phyloP scores from a whole-genome alignment of 805 yeast species.

The Lachancea sp. region DNA sequence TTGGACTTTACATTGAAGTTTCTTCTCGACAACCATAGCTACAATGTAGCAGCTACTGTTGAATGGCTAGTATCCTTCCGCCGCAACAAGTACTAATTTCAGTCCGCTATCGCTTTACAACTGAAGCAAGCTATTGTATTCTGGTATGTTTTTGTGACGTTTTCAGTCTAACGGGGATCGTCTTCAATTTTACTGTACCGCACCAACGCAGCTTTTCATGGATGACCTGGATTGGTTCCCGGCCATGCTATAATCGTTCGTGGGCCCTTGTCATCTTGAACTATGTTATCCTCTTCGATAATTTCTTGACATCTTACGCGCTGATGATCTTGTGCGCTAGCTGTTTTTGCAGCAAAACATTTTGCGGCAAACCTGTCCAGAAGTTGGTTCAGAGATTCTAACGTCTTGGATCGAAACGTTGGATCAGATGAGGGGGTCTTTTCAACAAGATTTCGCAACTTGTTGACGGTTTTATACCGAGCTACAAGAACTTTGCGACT shows the following conservation, averaged over 20 bases:
- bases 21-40: conserved; percentile 1
- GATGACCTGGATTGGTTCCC: conserved; percentile 62
- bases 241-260: conserved; percentile 53
- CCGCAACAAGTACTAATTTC: no score
- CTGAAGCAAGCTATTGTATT: neutral
- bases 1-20: neutral
- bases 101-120: neutral
- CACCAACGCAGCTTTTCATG: conserved; percentile 20
- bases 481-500: conserved; percentile 19
- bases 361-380: conserved; percentile 14
- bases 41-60: neutral
- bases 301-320: conserved; percentile 19
- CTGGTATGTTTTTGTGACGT: neutral
- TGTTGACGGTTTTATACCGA: conserved; percentile 35
- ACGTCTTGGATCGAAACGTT: conserved; percentile 42
- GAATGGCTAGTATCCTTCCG: no score
- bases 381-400: conserved; percentile 21
- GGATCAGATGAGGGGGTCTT: conserved; percentile 48
- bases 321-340: conserved; percentile 12
- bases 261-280: conserved; percentile 15
- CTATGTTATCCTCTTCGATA: conserved; percentile 12
- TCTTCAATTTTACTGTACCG: neutral
- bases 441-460: conserved; percentile 38
- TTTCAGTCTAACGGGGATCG: neutral
- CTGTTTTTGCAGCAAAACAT: conserved; percentile 8